These are phyloP conservation scores for Solanum piurae DNA, from an alignment of 257 asterid genomes.

Conservation along the genomic window DNA sequence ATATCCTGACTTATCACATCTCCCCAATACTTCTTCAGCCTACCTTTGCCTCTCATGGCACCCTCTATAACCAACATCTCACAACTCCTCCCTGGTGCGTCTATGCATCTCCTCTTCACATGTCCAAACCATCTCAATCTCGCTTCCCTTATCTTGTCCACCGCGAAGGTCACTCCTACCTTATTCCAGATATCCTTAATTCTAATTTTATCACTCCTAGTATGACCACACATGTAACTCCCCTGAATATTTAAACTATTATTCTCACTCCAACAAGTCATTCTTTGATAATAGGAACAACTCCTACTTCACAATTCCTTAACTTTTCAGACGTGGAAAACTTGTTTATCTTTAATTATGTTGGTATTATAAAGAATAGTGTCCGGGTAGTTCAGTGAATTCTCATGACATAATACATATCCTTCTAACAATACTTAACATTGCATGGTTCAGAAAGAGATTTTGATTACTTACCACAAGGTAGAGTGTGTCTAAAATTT, in stretches of 20 bases:
- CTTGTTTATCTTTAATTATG: not conserved
- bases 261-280: not conserved
- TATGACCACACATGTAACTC: not conserved
- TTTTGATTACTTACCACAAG: not conserved
- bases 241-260: too few species aligned
- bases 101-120: not conserved
- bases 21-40: not conserved
- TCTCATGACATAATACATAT: not conserved
- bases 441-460: not conserved
- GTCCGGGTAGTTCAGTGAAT: not conserved
- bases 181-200: not conserved
- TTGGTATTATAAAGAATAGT: not conserved
- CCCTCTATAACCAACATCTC: not conserved
- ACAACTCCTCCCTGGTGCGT: not conserved
- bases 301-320: not conserved
- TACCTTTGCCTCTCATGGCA: not conserved
- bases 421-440: not conserved
- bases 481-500: not conserved
- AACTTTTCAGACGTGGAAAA: not conserved
- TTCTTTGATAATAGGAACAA: not conserved
- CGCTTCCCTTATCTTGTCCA: not conserved
- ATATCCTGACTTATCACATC: not conserved
- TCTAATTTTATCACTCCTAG: not conserved
- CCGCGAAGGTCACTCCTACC: not conserved
- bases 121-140: not conserved